These are phyloP conservation scores for Colletotrichum graminicola DNA, from an alignment of 2,329 filamentous ascomycete species.

Conservation along the genomic window DNA sequence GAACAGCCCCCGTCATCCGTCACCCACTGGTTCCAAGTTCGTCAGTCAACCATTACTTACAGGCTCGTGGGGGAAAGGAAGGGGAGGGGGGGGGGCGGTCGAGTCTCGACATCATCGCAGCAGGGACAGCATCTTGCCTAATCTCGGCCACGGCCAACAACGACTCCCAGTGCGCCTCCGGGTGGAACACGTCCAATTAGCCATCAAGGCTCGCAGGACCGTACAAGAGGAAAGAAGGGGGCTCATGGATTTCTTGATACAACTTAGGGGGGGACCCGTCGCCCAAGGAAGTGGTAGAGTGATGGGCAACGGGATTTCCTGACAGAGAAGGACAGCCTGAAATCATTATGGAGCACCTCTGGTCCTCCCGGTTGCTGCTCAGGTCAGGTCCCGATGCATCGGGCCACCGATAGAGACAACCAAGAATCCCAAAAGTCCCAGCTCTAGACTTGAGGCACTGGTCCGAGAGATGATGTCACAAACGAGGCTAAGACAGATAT, in stretches of 20 bases:
- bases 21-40: not conserved
- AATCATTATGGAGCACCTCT: not conserved
- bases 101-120: no score
- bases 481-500: constrained; percentile 28
- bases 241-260: not conserved
- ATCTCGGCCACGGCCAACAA: not conserved
- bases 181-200: constrained; percentile 13
- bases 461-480: constrained; percentile 30
- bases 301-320: constrained; percentile 28
- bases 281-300: not conserved
- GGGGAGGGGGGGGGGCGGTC: no score
- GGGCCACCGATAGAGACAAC: not conserved
- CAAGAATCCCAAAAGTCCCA: not conserved
- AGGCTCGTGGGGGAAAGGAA: not conserved
- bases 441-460: not conserved
- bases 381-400: constrained; percentile 21
- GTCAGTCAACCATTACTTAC: no score
- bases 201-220: constrained; percentile 16
- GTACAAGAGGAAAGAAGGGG: no score
- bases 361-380: not conserved
- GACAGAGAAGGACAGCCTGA: constrained; percentile 3
- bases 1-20: not conserved
- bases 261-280: not conserved
- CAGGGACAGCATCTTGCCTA: no score
- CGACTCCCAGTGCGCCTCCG: no score